A percentile compares a stretch with the other conserved stretches of the same genome.
Conservation (phyloP, 1,284 basidiomycete species). For the Schizophyllum amplum region DNA sequence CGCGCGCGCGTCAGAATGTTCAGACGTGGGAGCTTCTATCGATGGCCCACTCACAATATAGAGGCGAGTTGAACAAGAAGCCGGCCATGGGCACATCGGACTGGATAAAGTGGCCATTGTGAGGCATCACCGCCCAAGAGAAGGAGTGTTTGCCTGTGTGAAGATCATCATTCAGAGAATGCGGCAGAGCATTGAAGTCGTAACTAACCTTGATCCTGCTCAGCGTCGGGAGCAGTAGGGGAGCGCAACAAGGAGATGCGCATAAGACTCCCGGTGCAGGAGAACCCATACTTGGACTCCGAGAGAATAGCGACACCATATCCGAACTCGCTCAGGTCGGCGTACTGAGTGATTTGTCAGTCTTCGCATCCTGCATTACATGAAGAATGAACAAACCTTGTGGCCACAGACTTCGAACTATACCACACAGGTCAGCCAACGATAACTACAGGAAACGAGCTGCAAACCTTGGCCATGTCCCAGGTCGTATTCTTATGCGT, state of each 20-base stretch:
- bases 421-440: slow-evolving; percentile 3
- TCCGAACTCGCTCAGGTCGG: slow-evolving; percentile 84
- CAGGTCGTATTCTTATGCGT: slow-evolving; percentile 92
- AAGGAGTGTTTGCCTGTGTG: slow-evolving; percentile 70
- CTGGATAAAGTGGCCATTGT: slow-evolving; percentile 78
- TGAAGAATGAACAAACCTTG: slow-evolving; percentile 25
- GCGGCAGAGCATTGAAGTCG: not conserved
- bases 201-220: slow-evolving; percentile 77
- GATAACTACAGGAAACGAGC: slow-evolving; percentile 6
- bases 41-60: slow-evolving; percentile 55
- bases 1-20: not conserved
- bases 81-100: slow-evolving; percentile 79
- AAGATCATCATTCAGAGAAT: slow-evolving; percentile 4
- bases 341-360: slow-evolving; percentile 40
- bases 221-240: slow-evolving; percentile 87
- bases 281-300: slow-evolving; percentile 91
- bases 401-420: slow-evolving; percentile 50
- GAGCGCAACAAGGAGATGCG: slow-evolving; percentile 84
- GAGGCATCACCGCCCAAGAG: slow-evolving; percentile 85
- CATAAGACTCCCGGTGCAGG: slow-evolving; percentile 76
- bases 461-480: slow-evolving; percentile 74
- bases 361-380: not conserved
- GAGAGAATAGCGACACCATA: slow-evolving; percentile 92
- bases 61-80: slow-evolving; percentile 81
- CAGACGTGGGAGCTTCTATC: not conserved